phyloP scores from a whole-genome alignment of 2,329 filamentous ascomycete species.

The Trichothecium sympodiale region DNA sequence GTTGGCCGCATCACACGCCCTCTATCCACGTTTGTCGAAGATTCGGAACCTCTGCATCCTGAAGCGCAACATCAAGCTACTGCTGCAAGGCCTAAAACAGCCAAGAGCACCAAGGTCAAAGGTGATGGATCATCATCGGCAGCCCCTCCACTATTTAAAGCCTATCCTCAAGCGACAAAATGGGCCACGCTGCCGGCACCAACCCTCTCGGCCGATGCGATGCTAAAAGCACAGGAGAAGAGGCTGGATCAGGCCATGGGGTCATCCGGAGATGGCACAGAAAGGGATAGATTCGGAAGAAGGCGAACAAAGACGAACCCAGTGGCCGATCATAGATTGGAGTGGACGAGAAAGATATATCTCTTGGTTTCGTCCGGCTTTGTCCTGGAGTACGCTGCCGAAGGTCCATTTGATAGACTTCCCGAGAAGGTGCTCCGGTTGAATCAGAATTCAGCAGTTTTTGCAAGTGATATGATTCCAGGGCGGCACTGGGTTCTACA shows the following conservation, averaged over 20 bases:
- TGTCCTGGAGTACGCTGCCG: constrained; percentile 62
- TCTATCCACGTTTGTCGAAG: constrained; percentile 8
- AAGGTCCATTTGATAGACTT: constrained; percentile 57
- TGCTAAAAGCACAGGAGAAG: constrained; percentile 50
- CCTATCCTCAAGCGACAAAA: constrained; percentile 73
- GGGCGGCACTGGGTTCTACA: constrained; percentile 74
- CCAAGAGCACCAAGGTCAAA: constrained; percentile 3
- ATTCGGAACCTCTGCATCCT: not conserved
- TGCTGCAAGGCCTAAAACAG: constrained; percentile 7
- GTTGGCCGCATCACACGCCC: constrained; percentile 12
- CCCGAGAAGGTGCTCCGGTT: constrained; percentile 67
- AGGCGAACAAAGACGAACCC: constrained; percentile 35
- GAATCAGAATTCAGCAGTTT: constrained; percentile 65
- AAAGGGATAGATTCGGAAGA: constrained; percentile 20
- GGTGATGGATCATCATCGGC: constrained; percentile 40
- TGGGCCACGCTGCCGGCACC: constrained; percentile 60
- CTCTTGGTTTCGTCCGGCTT: constrained; percentile 61
- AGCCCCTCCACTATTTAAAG: constrained; percentile 72
- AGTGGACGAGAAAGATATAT: constrained; percentile 63
- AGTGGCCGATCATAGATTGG: constrained; percentile 33
- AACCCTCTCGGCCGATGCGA: constrained; percentile 54
- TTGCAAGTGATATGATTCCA: constrained; percentile 69
- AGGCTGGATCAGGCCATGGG: constrained; percentile 16
- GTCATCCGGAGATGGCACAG: constrained; percentile 1
- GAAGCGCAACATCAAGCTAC: constrained; percentile 3